A percentile compares a stretch with the other conserved stretches of the same genome.
Conservation (phyloP, 2,329 filamentous ascomycete genomes). For the Penicillium polonicum region DNA sequence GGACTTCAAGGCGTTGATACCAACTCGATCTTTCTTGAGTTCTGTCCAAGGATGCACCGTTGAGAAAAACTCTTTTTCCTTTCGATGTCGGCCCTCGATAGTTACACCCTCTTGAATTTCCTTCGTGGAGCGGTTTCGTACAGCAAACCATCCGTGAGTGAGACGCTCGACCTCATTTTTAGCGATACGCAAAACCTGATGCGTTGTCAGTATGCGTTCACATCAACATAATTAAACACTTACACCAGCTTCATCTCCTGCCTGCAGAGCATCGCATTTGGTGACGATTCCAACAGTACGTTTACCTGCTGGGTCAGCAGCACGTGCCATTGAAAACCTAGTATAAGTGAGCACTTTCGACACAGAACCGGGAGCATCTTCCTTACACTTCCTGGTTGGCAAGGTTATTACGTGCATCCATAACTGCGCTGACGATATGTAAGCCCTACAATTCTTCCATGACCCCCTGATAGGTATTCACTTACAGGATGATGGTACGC, state of each 20-base stretch:
- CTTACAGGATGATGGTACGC: constrained; percentile 58
- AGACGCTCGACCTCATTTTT: constrained; percentile 19
- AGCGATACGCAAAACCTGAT: constrained; percentile 17
- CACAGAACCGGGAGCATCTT: not conserved
- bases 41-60: constrained; percentile 14
- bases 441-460: not conserved
- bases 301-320: constrained; percentile 30
- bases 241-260: constrained; percentile 26
- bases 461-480: too few species aligned
- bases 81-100: constrained; percentile 17
- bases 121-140: constrained; percentile 27
- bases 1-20: constrained; percentile 16
- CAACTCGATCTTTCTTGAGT: constrained; percentile 19
- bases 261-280: constrained; percentile 34
- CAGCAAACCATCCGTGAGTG: constrained; percentile 28
- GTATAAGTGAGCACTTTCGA: not conserved
- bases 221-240: not conserved
- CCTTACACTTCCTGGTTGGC: not conserved
- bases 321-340: constrained; percentile 45
- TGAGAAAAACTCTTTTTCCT: constrained; percentile 17
- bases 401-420: not conserved
- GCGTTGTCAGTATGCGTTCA: too few species aligned
- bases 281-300: constrained; percentile 41
- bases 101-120: constrained; percentile 23
- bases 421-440: not conserved